Conservation (phyloP, 1,284 basidiomycete genomes). For the Phylloporus gajari region DNA sequence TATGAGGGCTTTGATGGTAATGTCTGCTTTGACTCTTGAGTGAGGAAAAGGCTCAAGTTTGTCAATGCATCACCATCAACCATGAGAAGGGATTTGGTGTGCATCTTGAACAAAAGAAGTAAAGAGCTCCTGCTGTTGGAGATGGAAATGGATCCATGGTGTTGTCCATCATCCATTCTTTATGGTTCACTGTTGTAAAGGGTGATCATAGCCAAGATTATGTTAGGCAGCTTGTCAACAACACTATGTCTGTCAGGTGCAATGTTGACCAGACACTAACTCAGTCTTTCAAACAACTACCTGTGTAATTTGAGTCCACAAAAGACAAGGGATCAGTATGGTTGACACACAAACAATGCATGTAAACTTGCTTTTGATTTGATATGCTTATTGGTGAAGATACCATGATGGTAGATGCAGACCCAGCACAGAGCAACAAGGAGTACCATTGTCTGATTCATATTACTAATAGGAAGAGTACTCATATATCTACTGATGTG, state of each 20-base stretch:
- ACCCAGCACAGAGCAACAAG: constrained; percentile 41
- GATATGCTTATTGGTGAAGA: constrained; percentile 68
- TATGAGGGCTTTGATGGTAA: constrained; percentile 73
- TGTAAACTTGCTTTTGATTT: constrained; percentile 41
- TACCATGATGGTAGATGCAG: constrained; percentile 59
- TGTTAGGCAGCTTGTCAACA: constrained; percentile 78
- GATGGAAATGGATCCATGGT: constrained; percentile 50
- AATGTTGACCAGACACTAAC: background rate
- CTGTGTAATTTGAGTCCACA: constrained; percentile 72
- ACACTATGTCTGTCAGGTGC: constrained; percentile 51
- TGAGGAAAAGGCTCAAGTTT: constrained; percentile 81
- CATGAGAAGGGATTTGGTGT: constrained; percentile 68
- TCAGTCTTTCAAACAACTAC: constrained; percentile 74
- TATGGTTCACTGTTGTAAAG: too few relatives aligned
- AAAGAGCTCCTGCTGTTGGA: constrained; percentile 77
- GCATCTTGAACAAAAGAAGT: constrained; percentile 78
- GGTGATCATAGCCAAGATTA: too few relatives aligned
- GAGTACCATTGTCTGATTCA: constrained; percentile 86
- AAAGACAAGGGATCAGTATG: constrained; percentile 83
- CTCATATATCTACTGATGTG: constrained; percentile 81
- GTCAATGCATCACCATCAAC: constrained; percentile 83
- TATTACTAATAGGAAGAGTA: constrained; percentile 73
- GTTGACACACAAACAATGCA: constrained; percentile 92
- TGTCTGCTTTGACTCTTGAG: constrained; percentile 89
- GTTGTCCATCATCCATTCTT: too few relatives aligned